Conservation (phyloP, 192 early-diverging fungal genomes). For the Dimargaris verticillata region DNA sequence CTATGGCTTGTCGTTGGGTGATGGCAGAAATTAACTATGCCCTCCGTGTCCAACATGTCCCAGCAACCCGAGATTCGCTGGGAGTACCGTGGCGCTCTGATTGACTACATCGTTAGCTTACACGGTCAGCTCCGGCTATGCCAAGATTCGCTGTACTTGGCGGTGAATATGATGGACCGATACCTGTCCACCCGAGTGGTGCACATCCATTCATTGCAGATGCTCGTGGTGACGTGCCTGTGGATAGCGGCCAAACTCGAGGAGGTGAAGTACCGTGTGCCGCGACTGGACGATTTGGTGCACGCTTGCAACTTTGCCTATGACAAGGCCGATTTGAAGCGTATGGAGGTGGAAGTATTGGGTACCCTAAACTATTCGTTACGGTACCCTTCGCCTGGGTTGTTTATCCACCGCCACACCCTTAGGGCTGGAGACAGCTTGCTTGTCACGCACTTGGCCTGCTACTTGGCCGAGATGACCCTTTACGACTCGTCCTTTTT, state of each 20-base stretch:
- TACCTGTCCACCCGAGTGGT: slow-evolving; percentile 26
- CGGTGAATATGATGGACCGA: slow-evolving; percentile 30
- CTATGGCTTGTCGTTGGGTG: too few relatives aligned
- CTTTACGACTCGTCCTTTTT: slow-evolving; percentile 23
- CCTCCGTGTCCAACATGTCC: slow-evolving; percentile 23
- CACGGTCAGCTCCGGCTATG: slow-evolving; percentile 22
- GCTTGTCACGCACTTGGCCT: slow-evolving; percentile 17
- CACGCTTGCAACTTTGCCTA: slow-evolving; percentile 22
- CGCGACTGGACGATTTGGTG: slow-evolving; percentile 21
- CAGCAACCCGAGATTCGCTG: slow-evolving; percentile 25
- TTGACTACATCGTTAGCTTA: slow-evolving; percentile 25
- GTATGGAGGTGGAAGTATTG: slow-evolving; percentile 25
- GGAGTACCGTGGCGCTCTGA: slow-evolving; percentile 20
- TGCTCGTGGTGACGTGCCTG: slow-evolving; percentile 23
- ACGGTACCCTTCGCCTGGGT: slow-evolving; percentile 22
- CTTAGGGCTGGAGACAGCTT: slow-evolving; percentile 17
- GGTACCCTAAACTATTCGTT: slow-evolving; percentile 22
- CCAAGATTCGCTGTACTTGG: slow-evolving; percentile 24
- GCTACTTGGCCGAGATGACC: slow-evolving; percentile 23
- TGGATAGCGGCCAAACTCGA: slow-evolving; percentile 26
- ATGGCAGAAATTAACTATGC: slow-evolving; percentile 20
- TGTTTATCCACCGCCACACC: slow-evolving; percentile 21
- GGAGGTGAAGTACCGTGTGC: slow-evolving; percentile 20
- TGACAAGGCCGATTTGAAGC: slow-evolving; percentile 20
- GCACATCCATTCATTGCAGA: slow-evolving; percentile 20